Evolutionary conservation across 1,284 basidiomycete genomes (phyloP), one percentile per base, ranked within the genome.

Genomic region (Hortiboletus rubellus): DNA sequence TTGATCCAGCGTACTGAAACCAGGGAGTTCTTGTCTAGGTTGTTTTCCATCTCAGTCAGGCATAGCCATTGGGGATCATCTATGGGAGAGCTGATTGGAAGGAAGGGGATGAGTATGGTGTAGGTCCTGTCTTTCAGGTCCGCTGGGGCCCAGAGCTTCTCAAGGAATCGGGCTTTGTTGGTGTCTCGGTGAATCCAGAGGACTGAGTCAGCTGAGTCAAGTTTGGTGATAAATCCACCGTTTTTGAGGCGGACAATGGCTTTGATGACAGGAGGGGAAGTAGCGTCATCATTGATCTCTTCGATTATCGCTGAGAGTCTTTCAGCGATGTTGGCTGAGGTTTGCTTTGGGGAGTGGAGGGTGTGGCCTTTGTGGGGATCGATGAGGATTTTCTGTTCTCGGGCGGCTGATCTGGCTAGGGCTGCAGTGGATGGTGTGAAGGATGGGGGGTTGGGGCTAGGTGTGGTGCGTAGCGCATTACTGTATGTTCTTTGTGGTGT

Each of bases 1-100:
- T 43, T 54, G 30, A 54, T 43, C 52, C n/a, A n/a, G n/a, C 52
- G 50, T 5, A 10, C n/a, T n/a, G n/a, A n/a, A n/a, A n/a, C 3
- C 1, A 51, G 7, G 11, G 47, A 50, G 3, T 15, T 15, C 24
- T 2, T n/a, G n/a, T n/a, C n/a, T 17, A 54, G 31, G 10, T 36
- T 9, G 33, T 54, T 54, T 30, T 54, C 40, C 3, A 1, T 3
- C 12, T 54, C 47, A 5, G 51, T 17, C n/a, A n/a, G n/a, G n/a
- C 5, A 12, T 15, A n/a, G 9, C 36, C 36, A 37, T 4, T 36
- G 3, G 2, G 22, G 18, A n/a, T 50, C 33, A 6, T 41, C 15
- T 2, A 54, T 9, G 1, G 33, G n/a, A 0, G 33, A 15, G 8
- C 7, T 2, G 1, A 43, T 43, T 5, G 46, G 12, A 1, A 54